Percentiles rank a stretch among this genome's conserved stretches.
These are phyloP conservation scores for Omphalotus olearius DNA, from an alignment of 1,284 basidiomycete genomes.

Conservation along the genomic window DNA sequence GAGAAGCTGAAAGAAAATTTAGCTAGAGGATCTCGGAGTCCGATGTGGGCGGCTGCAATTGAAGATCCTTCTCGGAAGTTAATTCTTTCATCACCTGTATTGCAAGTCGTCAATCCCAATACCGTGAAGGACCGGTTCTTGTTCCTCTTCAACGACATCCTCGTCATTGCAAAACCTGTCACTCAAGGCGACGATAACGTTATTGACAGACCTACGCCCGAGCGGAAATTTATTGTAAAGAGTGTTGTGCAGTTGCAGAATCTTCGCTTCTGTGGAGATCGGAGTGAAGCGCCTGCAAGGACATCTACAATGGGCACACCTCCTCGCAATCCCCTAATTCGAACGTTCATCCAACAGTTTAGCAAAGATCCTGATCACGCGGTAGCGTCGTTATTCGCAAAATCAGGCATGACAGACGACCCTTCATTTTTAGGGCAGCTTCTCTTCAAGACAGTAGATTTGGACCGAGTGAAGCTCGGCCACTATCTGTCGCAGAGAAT, in stretches of 20 bases:
- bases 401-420: constrained; percentile 55
- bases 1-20: constrained; percentile 68
- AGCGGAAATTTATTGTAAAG: constrained; percentile 85
- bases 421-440: constrained; percentile 70
- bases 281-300: constrained; percentile 51
- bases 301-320: constrained; percentile 30
- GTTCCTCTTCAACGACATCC: constrained; percentile 92
- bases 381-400: constrained; percentile 59
- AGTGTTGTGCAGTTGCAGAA: constrained; percentile 79
- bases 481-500: constrained; percentile 73
- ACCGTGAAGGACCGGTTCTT: constrained; percentile 96
- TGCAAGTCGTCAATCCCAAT: constrained; percentile 92
- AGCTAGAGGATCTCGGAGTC: constrained; percentile 55
- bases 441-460: constrained; percentile 80
- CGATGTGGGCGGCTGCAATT: constrained; percentile 59
- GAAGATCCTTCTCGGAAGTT: constrained; percentile 87
- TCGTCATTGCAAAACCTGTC: constrained; percentile 82
- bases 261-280: constrained; percentile 63
- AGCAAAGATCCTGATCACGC: constrained; percentile 69
- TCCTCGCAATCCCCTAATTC: constrained; percentile 56
- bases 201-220: constrained; percentile 63
- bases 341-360: constrained; percentile 74
- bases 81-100: constrained; percentile 78
- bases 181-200: constrained; percentile 58
- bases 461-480: constrained; percentile 83